phyloP scores from a whole-genome alignment of 805 yeast genomes.

The Yarrowia sp. region DNA sequence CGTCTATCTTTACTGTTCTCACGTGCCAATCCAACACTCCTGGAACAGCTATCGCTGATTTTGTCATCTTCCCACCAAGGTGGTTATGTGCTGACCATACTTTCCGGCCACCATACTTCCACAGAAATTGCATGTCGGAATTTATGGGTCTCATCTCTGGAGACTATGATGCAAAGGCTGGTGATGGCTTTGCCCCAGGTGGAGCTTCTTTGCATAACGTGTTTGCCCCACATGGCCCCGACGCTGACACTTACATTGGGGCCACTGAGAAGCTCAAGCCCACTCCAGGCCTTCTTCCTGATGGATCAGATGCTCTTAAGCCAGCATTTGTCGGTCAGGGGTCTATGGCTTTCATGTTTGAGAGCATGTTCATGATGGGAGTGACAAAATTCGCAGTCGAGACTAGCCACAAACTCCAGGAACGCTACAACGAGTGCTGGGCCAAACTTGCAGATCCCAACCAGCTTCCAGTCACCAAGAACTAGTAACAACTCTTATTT shows the following conservation, averaged over 20 bases:
- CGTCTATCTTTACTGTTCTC: conserved; percentile 34
- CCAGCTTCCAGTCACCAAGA: background rate
- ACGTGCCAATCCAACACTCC: conserved; percentile 30
- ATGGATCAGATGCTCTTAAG: conserved; percentile 26
- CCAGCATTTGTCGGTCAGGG: conserved; percentile 33
- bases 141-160: conserved; percentile 33
- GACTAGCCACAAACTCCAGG: conserved; percentile 30
- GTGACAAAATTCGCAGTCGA: conserved; percentile 32
- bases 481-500: background rate
- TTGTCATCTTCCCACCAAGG: conserved; percentile 35
- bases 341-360: conserved; percentile 37
- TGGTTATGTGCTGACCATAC: conserved; percentile 36
- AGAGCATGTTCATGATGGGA: conserved; percentile 32
- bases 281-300: conserved; percentile 12
- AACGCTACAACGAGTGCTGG: conserved; percentile 28
- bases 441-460: background rate
- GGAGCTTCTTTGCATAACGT: conserved; percentile 37
- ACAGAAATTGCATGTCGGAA: conserved; percentile 35
- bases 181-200: conserved; percentile 36
- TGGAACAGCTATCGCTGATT: conserved; percentile 35
- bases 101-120: conserved; percentile 36
- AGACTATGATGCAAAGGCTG: conserved; percentile 31
- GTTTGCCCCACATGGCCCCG: conserved; percentile 36
- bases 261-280: conserved; percentile 29
- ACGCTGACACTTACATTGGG: conserved; percentile 32